Evolutionary conservation across 2,329 filamentous ascomycete genomes (phyloP).

Genomic region (Ambrosiella cleistominuta): DNA sequence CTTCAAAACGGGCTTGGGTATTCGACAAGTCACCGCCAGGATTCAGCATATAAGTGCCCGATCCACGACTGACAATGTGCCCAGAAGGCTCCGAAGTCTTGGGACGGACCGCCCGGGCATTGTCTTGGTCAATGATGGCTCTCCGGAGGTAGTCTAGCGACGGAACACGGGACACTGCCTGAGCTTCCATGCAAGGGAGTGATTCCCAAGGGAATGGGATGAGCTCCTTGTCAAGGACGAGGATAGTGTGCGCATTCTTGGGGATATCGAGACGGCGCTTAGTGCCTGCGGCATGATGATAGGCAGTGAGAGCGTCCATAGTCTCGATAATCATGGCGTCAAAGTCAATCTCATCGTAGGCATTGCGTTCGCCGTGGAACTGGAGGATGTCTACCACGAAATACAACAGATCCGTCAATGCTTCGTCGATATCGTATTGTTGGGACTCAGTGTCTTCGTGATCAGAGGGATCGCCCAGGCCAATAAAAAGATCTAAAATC

Average conservation of each 20-base stretch:
- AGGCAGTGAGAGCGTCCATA: constrained; percentile 63
- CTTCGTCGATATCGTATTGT: constrained; percentile 63
- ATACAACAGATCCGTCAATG: constrained; percentile 80
- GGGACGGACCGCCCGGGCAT: constrained; percentile 14
- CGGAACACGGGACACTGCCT: constrained; percentile 72
- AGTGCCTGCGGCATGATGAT: constrained; percentile 38
- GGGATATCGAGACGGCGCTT: constrained; percentile 19
- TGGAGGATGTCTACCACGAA: constrained; percentile 94
- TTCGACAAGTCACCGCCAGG: constrained; percentile 66
- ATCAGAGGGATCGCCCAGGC: constrained; percentile 65
- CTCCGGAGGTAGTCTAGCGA: constrained; percentile 69
- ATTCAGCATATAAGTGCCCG: constrained; percentile 71
- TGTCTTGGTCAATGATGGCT: constrained; percentile 42
- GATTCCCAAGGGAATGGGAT: constrained; percentile 95
- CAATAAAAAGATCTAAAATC: constrained; percentile 76
- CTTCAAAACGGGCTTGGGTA: constrained; percentile 60
- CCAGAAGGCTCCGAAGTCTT: constrained; percentile 19
- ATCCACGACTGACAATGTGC: constrained; percentile 35
- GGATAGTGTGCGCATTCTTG: constrained; percentile 51
- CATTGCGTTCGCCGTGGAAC: constrained; percentile 89
- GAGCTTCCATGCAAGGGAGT: constrained; percentile 62
- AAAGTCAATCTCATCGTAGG: constrained; percentile 95
- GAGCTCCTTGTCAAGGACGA: constrained; percentile 79
- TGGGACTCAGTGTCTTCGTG: constrained; percentile 44
- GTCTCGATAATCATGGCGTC: constrained; percentile 80